Evolutionary conservation across 371 early-diverging fungal species (phyloP), one percentile per base, ranked within the genome.

Genomic region (Sporodiniella umbellata): DNA sequence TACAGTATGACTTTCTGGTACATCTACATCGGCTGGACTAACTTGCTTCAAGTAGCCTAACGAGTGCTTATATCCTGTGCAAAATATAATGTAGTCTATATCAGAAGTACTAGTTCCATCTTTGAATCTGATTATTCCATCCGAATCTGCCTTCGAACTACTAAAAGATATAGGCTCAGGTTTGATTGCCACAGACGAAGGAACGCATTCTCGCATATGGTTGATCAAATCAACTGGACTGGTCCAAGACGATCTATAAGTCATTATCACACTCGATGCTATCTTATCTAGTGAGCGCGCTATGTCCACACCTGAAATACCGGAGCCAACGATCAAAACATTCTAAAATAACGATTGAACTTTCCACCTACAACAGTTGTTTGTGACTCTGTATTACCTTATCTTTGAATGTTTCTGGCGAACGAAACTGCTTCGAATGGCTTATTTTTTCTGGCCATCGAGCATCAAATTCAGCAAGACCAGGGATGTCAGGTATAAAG

Each of bases 41-140:
- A n/a, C n/a, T n/a, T n/a, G n/a, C n/a, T 79, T 76, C 35, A 88
- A 56, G 48, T 77, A 81, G 0, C 71, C 67, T 37, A 75, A 64
- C 15, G 75, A 66, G 53, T 69, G 68, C 6, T 62, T 51, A 53
- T 78, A 87, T 0, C 89, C 89, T 1, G 87, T 89, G 48, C 84
- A 84, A 33, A 78, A 83, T 18, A 86, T 63, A 8, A 89, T 72
- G 2, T 51, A 51, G 49, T 89, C 87, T 15, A 87, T 64, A 18
- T 75, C 57, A 3, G 70, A 66, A 3, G 79, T 15, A n/a, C n/a
- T n/a, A 3, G 77, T 69, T n/a, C 77, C 82, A 52, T 87, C 87
- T 8, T 67, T 74, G 64, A 89, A 85, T 26, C 47, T 46, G 25
- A 75, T 58, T 1, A 47, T 53, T 0, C 70, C 72, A 28, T 72